phyloP scores from a whole-genome alignment of 495 filamentous ascomycete genomes.

The Aspergillus bertholletiae region DNA sequence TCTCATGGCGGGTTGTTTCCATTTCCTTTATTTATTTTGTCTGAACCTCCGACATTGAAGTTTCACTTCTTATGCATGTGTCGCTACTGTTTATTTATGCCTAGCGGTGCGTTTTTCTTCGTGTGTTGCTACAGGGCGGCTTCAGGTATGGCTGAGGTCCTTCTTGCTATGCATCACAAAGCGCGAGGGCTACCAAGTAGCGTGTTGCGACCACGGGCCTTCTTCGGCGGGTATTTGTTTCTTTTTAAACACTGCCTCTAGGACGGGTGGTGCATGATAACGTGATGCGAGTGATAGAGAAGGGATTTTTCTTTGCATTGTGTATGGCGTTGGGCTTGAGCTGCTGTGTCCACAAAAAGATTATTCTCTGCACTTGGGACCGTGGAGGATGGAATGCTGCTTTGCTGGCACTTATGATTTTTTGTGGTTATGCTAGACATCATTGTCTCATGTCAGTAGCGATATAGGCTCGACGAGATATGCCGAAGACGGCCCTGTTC shows the following conservation, averaged over 20 bases:
- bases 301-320: conserved; percentile 43
- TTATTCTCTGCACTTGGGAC: conserved; percentile 30
- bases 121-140: no score
- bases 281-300: conserved; percentile 25
- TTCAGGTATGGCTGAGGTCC: not conserved
- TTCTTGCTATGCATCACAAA: conserved; percentile 2
- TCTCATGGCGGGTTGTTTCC: conserved; percentile 42
- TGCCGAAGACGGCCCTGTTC: conserved; percentile 26
- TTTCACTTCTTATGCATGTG: conserved; percentile 15
- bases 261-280: conserved; percentile 18
- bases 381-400: conserved; percentile 38
- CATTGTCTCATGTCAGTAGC: conserved; percentile 27
- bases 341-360: conserved; percentile 37
- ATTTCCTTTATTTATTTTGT: conserved; percentile 29
- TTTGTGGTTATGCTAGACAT: conserved; percentile 26
- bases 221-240: conserved; percentile 23
- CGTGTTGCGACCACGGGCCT: conserved; percentile 10
- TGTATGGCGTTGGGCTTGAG: conserved; percentile 51
- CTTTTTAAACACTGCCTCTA: conserved; percentile 20
- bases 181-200: not conserved
- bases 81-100: conserved; percentile 16
- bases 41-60: conserved; percentile 14
- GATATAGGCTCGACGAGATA: conserved; percentile 18
- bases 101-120: no score
- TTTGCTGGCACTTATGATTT: conserved; percentile 30